A percentile compares a stretch with the other conserved stretches of the same genome.
Evolutionary conservation across 1,284 basidiomycete species (phyloP).

Genomic region (Neotropicomus parvogracilis): DNA sequence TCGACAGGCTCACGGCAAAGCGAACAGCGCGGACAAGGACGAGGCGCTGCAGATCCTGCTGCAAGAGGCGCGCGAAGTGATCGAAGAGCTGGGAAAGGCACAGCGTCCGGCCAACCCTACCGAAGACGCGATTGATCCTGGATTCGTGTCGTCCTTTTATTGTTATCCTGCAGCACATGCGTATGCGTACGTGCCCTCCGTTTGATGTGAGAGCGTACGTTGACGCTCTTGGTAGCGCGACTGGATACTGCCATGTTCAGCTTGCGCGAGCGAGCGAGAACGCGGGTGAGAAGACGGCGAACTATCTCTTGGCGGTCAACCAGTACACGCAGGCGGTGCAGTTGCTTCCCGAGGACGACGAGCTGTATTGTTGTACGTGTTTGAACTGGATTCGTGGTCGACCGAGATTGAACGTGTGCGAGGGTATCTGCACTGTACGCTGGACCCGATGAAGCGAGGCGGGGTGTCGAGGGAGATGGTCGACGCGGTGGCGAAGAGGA

Average conservation of each 20-base stretch:
- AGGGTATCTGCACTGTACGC: not conserved
- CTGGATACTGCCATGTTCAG: not conserved
- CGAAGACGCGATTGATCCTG: not conserved
- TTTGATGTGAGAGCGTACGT: not conserved
- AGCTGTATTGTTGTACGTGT: not conserved
- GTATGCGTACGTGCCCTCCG: not conserved
- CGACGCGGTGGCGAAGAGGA: not conserved
- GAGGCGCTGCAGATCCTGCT: not conserved
- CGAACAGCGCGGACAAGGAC: not conserved
- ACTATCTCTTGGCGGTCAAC: not conserved
- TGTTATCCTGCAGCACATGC: constrained; percentile 3
- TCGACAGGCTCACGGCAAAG: not conserved
- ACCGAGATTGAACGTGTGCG: not conserved
- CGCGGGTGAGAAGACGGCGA: not conserved
- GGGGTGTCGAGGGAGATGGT: not conserved
- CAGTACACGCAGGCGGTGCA: not conserved
- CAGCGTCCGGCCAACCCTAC: not conserved
- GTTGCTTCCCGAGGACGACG: constrained; percentile 1
- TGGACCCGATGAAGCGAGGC: not conserved
- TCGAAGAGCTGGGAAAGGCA: not conserved
- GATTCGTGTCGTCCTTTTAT: not conserved
- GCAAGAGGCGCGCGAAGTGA: not conserved
- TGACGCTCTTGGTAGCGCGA: not conserved
- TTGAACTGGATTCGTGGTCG: not conserved
- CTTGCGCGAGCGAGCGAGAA: not conserved